Evolutionary conservation across 139 green algal species (phyloP).

Genomic region (Spirogloea muscicola): DNA sequence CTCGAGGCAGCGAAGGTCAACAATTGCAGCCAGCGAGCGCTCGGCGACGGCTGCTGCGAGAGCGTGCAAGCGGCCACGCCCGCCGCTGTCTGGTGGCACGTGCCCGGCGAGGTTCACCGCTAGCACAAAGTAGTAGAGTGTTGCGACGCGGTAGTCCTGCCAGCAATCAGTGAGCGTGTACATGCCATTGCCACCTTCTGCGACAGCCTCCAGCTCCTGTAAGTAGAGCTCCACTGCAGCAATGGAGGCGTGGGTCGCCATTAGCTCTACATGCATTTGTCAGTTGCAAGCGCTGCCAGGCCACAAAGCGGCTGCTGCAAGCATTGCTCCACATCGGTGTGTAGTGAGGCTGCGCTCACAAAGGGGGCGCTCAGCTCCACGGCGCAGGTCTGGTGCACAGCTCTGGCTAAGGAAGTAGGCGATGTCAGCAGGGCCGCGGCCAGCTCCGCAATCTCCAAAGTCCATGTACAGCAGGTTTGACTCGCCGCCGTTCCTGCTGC

Average conservation of each 20-base stretch:
- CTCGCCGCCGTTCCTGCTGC: too few relatives aligned
- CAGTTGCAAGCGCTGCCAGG: too few relatives aligned
- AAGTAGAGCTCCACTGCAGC: too few relatives aligned
- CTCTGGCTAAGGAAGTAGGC: conserved; percentile 32
- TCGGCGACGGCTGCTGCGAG: not conserved
- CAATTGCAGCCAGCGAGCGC: conserved; percentile 12
- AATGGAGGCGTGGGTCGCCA: too few relatives aligned
- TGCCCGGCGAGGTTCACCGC: conserved; percentile 5
- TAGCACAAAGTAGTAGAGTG: conserved; percentile 10
- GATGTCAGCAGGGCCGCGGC: conserved; percentile 7
- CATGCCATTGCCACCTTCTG: too few relatives aligned
- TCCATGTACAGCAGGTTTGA: conserved; percentile 32
- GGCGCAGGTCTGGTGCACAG: conserved; percentile 2
- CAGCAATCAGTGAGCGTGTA: conserved; percentile 7
- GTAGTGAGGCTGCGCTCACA: too few relatives aligned
- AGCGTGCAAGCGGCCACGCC: not conserved
- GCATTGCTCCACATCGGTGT: too few relatives aligned
- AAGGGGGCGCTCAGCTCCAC: conserved; percentile 4
- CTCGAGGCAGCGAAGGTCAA: conserved; percentile 3
- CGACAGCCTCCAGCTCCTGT: too few relatives aligned
- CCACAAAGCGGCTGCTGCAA: too few relatives aligned
- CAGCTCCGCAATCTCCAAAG: conserved; percentile 25
- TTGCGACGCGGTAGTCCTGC: conserved; percentile 8
- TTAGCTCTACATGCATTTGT: too few relatives aligned
- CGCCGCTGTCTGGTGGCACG: not conserved